phyloP scores from a whole-genome alignment of 176 grass and related monocot species.

The Thalia dealbata region DNA sequence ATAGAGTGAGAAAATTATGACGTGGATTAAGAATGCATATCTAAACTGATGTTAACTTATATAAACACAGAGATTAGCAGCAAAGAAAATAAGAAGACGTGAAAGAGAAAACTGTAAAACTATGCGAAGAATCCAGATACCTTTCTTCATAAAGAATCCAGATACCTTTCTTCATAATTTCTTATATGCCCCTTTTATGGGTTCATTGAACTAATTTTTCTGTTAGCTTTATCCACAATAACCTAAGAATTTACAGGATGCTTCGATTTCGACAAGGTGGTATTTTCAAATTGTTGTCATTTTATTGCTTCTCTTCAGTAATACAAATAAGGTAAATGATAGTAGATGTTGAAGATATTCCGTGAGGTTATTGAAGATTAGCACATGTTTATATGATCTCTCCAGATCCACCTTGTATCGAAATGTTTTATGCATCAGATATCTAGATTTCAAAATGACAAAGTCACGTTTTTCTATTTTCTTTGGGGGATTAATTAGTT shows the following conservation, averaged over 20 bases:
- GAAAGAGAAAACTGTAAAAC: too few species aligned
- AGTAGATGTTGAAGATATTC: too few species aligned
- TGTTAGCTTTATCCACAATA: neutral
- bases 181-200: neutral
- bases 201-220: neutral
- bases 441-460: neutral
- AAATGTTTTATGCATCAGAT: neutral
- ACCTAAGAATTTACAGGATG: too few species aligned
- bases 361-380: neutral
- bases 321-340: neutral
- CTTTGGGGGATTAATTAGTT: neutral
- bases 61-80: too few species aligned
- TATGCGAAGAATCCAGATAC: too few species aligned
- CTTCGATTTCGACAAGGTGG: too few species aligned
- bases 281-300: neutral
- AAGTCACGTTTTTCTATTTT: neutral
- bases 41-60: too few species aligned
- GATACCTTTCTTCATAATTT: neutral
- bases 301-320: neutral
- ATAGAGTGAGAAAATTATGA: too few species aligned
- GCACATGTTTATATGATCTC: neutral
- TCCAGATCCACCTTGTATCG: neutral
- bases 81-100: too few species aligned
- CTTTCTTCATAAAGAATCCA: neutral
- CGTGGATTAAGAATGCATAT: too few species aligned